phyloP scores from a whole-genome alignment of 352 stramenopile genomes.

The Phytopythium cucurbitacearum region DNA sequence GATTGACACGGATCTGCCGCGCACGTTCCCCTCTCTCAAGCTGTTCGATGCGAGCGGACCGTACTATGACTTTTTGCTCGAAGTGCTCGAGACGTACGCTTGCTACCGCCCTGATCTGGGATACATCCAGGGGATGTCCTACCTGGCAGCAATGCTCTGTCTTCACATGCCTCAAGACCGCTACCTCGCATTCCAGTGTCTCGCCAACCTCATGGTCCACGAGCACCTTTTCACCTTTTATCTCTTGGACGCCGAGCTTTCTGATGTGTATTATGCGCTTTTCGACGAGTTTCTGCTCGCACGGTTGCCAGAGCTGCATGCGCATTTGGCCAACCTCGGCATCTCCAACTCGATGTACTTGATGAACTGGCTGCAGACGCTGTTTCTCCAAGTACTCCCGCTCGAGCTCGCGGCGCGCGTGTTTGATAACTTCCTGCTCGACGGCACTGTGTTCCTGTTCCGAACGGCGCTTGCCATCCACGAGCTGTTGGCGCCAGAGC shows the following conservation, averaged over 20 bases:
- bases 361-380: conserved; percentile 87
- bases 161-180: conserved; percentile 83
- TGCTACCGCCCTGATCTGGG: conserved; percentile 85
- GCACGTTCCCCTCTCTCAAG: conserved; percentile 79
- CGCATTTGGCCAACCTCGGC: conserved; percentile 53
- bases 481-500: conserved; percentile 45
- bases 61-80: conserved; percentile 71
- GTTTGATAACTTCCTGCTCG: conserved; percentile 82
- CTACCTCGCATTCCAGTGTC: conserved; percentile 80
- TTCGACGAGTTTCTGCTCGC: conserved; percentile 68
- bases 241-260: conserved; percentile 73
- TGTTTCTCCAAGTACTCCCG: conserved; percentile 81
- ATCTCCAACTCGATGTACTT: conserved; percentile 78
- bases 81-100: conserved; percentile 84
- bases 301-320: conserved; percentile 42
- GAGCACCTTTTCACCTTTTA: conserved; percentile 89
- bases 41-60: conserved; percentile 72
- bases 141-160: conserved; percentile 80
- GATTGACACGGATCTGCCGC: conserved; percentile 84
- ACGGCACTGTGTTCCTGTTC: conserved; percentile 84
- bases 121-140: conserved; percentile 90
- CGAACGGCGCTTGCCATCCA: conserved; percentile 79
- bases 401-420: conserved; percentile 70
- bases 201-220: conserved; percentile 86
- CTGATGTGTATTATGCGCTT: conserved; percentile 75